A percentile compares a stretch with the other conserved stretches of the same genome.
Conservation (phyloP, 2,329 filamentous ascomycete genomes). For the Graphium sp. region DNA sequence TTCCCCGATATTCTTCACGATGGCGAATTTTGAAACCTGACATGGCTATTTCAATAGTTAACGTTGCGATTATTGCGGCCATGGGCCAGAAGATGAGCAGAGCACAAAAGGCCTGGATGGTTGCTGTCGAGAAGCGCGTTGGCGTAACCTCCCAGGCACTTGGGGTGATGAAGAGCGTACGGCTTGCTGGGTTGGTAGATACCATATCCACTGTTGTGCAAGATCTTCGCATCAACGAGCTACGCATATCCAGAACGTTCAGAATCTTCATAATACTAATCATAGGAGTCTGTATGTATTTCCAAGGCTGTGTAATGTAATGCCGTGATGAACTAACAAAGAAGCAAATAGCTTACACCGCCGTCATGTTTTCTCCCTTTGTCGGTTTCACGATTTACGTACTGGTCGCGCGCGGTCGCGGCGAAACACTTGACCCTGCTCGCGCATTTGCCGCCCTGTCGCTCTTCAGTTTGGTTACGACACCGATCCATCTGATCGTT, state of each 20-base stretch:
- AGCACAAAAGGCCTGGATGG: constrained; percentile 19
- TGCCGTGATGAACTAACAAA: no score
- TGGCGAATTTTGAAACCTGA: constrained; percentile 19
- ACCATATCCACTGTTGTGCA: constrained; percentile 12
- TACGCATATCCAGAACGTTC: no score
- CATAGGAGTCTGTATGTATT: no score
- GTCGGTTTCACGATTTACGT: no score
- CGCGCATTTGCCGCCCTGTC: constrained; percentile 19
- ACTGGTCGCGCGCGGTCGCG: no score
- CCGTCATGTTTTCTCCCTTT: no score
- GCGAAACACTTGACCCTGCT: no score
- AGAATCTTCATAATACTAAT: no score
- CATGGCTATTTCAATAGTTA: constrained; percentile 21
- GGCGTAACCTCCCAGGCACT: constrained; percentile 14
- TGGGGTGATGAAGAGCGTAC: constrained; percentile 14
- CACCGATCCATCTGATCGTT: constrained; percentile 13
- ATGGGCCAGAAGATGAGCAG: no score
- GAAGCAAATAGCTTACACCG: no score
- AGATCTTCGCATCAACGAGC: constrained; percentile 12
- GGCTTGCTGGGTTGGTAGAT: constrained; percentile 8
- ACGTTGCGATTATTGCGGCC: no score
- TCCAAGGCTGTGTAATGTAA: no score
- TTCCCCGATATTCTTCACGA: constrained; percentile 6
- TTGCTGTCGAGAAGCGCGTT: constrained; percentile 15
- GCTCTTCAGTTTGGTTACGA: constrained; percentile 15